Base-by-base conservation (phyloP, 331 rosid species). In the Rosa hybrid region DNA sequence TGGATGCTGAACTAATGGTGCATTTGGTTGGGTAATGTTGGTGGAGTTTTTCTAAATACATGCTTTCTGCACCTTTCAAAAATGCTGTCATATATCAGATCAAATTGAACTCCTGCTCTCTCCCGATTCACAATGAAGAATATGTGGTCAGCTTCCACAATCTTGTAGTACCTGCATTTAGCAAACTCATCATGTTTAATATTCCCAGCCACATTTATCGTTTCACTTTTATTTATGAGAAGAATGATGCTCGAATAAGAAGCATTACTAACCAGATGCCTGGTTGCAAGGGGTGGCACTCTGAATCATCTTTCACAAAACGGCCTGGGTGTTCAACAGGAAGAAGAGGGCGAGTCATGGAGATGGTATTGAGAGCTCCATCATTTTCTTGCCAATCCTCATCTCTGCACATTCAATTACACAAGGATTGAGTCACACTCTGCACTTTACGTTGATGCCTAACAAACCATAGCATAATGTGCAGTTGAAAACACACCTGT, bases 321-420 rank as follows among this genome's bases (percentile, higher is more conserved):
- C 50, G 88, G 78, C 75, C 83, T n/a, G 98, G 98, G 73, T 95
- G 98, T 77, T 96, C 98, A 48, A 87, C 80, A 2, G 99, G 99
- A 25, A 93, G 77, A 50, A 86, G 91, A 70, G 99, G 99, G 88
- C 86, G 89, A 69, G 98, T 96, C 99, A 96, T 96, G 50, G 96
- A 96, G 78, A 91, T 89, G 62, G 97, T 93, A 88, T 96, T 96
- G 6, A 96, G 87, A 10, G 99, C 99, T 78, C 99, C 99, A 78
- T 96, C 99, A 85, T 96, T 96, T 84, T 90, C 97, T 75, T 86
- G 90, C 98, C 99, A 96, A 80, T 93, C 98, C 88, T 91, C 98
- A 84, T 96, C 99, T 86, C 98, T 95, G 87, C 86, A 88, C 60
- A 76, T 6, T 44, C 77, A 78, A 70, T 69, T 21, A 71, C 70